Base-by-base conservation (phyloP, 768 basidiomycete genomes). In the Hortiboletus campestris region DNA sequence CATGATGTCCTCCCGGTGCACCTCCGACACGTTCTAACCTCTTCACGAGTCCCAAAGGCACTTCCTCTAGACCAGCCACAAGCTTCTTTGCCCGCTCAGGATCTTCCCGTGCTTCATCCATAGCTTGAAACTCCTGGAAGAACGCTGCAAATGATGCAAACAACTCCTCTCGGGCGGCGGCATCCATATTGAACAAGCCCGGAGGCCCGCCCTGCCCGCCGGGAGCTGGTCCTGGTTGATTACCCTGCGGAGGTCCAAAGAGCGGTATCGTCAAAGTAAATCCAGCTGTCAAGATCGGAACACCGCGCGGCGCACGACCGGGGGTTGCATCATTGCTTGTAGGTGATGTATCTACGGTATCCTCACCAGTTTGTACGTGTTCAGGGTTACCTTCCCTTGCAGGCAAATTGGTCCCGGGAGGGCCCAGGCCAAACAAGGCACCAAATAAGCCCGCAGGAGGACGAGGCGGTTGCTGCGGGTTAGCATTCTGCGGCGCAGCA, bases 71-170 rank as follows among this genome's bases (percentile, higher is more conserved):
- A 1, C 83, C 88, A 32, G 75, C 76, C 2, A 91, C 69, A 12
- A 91, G 76, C 55, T 73, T 77, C 68, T 79, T 81, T 2, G 88
- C 89, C 29, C 87, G 77, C 55, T 82, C 84, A 0, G 86, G 85
- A 59, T 88, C 84, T 56, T 89, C 88, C 28, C 73, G 72, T 59
- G 75, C 68, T 19, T 76, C 72, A 4, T 74, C 75, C 41, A 60
- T 44, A 17, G 49, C 60, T 1, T 65, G 64, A 35, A 70, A 62
- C 41, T 66, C 67, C 51, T 67, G 67, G 47, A 72, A 51, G 46
- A 73, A 63, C 22, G 65, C 58, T 13, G 64, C 50, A 60, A 74
- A 62, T 35, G 65, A 59, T 9, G 63, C 55, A 29, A 71, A 25
- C 19, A 71, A 34, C 25, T 68, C 63, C 34, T 67, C 61, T 41